These are phyloP conservation scores for Coccinonectria pachysandricola DNA, from an alignment of 2,329 filamentous ascomycete species.

Conservation along the genomic window DNA sequence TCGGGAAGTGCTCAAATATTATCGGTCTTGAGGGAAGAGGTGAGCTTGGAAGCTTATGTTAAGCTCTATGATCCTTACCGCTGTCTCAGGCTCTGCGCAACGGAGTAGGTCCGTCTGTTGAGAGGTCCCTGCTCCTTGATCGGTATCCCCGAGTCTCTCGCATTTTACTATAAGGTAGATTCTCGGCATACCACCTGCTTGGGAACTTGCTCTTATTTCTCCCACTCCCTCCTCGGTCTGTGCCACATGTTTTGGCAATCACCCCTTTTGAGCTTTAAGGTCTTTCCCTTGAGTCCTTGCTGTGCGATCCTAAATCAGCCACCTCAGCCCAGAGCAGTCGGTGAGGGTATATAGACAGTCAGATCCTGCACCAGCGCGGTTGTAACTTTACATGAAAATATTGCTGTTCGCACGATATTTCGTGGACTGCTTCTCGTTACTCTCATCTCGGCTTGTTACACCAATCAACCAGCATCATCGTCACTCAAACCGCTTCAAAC, in stretches of 20 bases:
- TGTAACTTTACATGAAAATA: conserved; percentile 19
- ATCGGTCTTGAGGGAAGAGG: too few species aligned
- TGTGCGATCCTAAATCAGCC: conserved; percentile 21
- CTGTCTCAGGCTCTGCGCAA: conserved; percentile 36
- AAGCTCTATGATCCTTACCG: conserved; percentile 26
- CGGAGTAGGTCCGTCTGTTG: too few species aligned
- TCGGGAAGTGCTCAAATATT: not conserved
- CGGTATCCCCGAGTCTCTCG: conserved; percentile 19
- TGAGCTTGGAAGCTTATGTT: too few species aligned
- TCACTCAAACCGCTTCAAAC: too few species aligned
- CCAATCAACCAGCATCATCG: too few species aligned
- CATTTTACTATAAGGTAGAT: conserved; percentile 15
- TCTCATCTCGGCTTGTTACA: conserved; percentile 13
- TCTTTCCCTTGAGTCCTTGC: conserved; percentile 12
- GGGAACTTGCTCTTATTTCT: conserved; percentile 9
- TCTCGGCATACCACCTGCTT: conserved; percentile 15
- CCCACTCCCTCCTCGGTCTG: conserved; percentile 11
- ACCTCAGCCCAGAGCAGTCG: conserved; percentile 16
- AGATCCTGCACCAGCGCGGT: conserved; percentile 24
- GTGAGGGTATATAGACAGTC: conserved; percentile 29
- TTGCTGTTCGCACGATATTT: too few species aligned
- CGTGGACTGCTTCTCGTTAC: conserved; percentile 10
- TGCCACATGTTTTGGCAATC: conserved; percentile 15
- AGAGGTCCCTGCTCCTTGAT: conserved; percentile 16
- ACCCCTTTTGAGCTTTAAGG: conserved; percentile 14